Evolutionary conservation across 23 red algal species (phyloP), one percentile per base, ranked within the genome.

Genomic region (Pyropia yezoensis): DNA sequence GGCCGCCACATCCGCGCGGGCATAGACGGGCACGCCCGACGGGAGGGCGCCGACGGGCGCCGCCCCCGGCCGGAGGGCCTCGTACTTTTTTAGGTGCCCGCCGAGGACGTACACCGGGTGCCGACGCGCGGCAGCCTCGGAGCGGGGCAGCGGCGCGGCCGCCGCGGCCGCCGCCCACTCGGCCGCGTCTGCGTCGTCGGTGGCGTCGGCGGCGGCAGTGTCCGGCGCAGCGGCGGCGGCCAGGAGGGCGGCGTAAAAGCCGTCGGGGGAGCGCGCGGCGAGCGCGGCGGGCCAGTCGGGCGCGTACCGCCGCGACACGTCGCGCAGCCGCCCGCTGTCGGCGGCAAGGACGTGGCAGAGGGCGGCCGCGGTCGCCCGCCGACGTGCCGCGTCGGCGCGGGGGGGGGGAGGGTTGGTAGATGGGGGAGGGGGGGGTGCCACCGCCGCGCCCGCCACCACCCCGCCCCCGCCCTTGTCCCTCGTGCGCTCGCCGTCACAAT

Each of bases 51-150:
- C 92, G 39, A 90, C 67, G 25, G 80, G 63, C 18, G 78, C 67
- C 33, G 59, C 59, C 29, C 51, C 52, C 18, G 92, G 92, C 52
- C 77, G 71, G 27, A 96, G 59, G 5, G 84, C 74, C 71, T 96
- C 92, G 60, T 90, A 96, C 50, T 83, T 96, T 45, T 87, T 89
- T 30, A 96, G 50, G 53, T 96, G 92, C 61, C 69, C 66, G 70
- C 79, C 92, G 14, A 96, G 49, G 26, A 86, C 74, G 70, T 81
- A 96, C 33, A 63, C 33, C 26, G 84, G 92, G 62, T 96, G 92
- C 20, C 84, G 74, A 45, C 77, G 70, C 23, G 86, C 64, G 14
- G 73, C 80, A 39, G 76, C 64, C 15, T 76, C 15, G 33, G 85
- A 85, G 5, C 52, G 78, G 1, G 92, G 92, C 19, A 96, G 51